These are phyloP conservation scores for Obelidium mucronatum DNA, from an alignment of 192 early-diverging fungal species.

Conservation along the genomic window DNA sequence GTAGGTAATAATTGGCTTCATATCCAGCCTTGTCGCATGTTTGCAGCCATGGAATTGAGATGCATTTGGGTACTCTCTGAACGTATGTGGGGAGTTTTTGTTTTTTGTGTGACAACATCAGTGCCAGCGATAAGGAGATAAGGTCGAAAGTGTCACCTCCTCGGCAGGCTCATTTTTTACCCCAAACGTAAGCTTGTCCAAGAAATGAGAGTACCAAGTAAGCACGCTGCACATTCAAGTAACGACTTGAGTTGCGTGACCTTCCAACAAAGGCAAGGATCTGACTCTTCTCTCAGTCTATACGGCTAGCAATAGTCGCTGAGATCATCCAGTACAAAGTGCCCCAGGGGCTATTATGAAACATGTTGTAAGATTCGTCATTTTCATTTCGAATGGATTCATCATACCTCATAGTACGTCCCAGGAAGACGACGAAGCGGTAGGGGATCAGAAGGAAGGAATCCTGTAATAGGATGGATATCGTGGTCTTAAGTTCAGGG, in stretches of 20 bases:
- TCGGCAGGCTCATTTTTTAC: constrained; percentile 82
- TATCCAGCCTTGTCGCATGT: constrained; percentile 74
- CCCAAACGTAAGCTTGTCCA: constrained; percentile 93
- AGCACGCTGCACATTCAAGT: constrained; percentile 86
- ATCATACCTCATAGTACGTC: constrained; percentile 62
- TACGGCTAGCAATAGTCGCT: constrained; percentile 71
- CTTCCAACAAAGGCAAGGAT: constrained; percentile 80
- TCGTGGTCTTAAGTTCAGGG: constrained; percentile 72
- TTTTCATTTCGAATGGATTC: too few species aligned
- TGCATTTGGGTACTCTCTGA: constrained; percentile 72
- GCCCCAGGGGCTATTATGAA: constrained; percentile 82
- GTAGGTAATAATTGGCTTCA: constrained; percentile 89
- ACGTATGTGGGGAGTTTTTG: not conserved
- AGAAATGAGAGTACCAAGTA: constrained; percentile 87
- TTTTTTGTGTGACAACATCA: too few species aligned
- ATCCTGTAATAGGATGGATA: constrained; percentile 83
- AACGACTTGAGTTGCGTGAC: constrained; percentile 58
- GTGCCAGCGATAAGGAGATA: not conserved
- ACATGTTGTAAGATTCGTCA: too few species aligned
- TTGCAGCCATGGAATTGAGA: constrained; percentile 87
- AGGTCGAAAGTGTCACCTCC: constrained; percentile 37
- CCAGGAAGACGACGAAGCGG: constrained; percentile 77
- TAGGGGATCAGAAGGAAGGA: constrained; percentile 76
- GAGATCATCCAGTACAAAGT: constrained; percentile 79
- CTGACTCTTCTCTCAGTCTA: constrained; percentile 34